Conservation (phyloP, 495 filamentous ascomycete genomes). For the Podospora australis region DNA sequence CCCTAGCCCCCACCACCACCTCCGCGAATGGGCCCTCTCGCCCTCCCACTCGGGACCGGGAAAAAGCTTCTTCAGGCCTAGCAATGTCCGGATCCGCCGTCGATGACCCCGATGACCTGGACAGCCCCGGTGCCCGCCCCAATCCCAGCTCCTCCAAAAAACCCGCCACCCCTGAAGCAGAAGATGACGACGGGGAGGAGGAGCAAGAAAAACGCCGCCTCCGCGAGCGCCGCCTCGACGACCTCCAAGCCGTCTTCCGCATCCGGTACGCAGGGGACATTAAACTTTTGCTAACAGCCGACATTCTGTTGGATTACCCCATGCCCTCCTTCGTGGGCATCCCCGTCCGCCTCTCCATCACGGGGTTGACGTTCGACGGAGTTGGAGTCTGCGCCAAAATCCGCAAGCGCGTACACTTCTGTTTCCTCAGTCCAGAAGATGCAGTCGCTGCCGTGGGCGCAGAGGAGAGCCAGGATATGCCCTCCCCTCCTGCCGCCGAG, state of each 20-base stretch:
- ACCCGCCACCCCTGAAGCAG: slow-evolving; percentile 10
- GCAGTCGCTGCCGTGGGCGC: slow-evolving; percentile 61
- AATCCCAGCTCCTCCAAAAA: neutral
- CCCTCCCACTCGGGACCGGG: slow-evolving; percentile 44
- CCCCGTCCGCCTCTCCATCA: slow-evolving; percentile 85
- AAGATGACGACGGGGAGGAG: slow-evolving; percentile 23
- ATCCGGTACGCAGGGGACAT: slow-evolving; percentile 83
- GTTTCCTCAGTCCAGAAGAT: slow-evolving; percentile 84
- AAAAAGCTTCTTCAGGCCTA: neutral
- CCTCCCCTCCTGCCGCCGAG: slow-evolving; percentile 17
- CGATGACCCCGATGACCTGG: slow-evolving; percentile 6
- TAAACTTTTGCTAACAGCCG: slow-evolving; percentile 78
- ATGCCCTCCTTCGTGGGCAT: slow-evolving; percentile 95
- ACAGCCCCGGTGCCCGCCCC: neutral
- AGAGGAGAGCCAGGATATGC: slow-evolving; percentile 36
- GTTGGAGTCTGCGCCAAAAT: slow-evolving; percentile 89
- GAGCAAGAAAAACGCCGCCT: slow-evolving; percentile 28
- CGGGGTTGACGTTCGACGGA: slow-evolving; percentile 89
- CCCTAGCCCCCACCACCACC: slow-evolving; percentile 40
- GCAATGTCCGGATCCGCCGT: slow-evolving; percentile 17
- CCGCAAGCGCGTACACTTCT: slow-evolving; percentile 76
- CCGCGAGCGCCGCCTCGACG: slow-evolving; percentile 50
- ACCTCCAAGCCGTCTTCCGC: slow-evolving; percentile 85
- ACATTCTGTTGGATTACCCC: slow-evolving; percentile 93
- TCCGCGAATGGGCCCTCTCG: slow-evolving; percentile 30